These are phyloP conservation scores for Plasmodium gaboni DNA, from an alignment of 169 alveolate genomes.

Conservation along the genomic window DNA sequence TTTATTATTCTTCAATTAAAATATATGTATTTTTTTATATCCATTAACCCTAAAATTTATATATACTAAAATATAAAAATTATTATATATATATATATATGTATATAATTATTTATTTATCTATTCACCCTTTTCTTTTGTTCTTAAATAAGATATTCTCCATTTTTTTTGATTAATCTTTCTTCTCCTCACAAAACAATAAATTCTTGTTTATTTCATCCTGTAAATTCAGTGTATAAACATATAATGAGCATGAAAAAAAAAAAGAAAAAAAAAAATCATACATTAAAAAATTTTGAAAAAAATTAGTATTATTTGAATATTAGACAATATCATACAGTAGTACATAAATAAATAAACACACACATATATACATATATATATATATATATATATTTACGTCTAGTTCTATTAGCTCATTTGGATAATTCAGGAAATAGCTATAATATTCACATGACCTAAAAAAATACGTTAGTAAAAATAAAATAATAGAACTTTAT, in stretches of 20 bases:
- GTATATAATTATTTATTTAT: too few species aligned
- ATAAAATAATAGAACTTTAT: too few species aligned
- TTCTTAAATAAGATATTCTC: not conserved
- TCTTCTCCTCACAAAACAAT: conserved; percentile 59
- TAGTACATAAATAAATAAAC: not conserved
- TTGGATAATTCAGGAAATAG: conserved; percentile 64
- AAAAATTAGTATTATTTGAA: too few species aligned
- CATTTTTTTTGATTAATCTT: conserved; percentile 1
- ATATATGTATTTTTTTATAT: not conserved
- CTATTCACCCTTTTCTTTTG: too few species aligned
- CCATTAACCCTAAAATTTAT: not conserved
- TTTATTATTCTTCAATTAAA: not conserved
- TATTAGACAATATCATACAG: not conserved
- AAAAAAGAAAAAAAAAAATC: not conserved
- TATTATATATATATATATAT: not conserved
- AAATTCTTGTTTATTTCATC: conserved; percentile 37
- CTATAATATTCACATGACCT: conserved; percentile 74
- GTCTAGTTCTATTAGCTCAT: conserved; percentile 34
- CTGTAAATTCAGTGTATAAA: conserved; percentile 1
- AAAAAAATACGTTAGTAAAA: not conserved
- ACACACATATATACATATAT: not conserved
- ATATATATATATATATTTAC: conserved; percentile 11
- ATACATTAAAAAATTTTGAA: too few species aligned
- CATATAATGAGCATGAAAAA: not conserved
- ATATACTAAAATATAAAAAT: not conserved